Evolutionary conservation across 257 asterid species (phyloP).

Genomic region (Penstemon davidsonii): DNA sequence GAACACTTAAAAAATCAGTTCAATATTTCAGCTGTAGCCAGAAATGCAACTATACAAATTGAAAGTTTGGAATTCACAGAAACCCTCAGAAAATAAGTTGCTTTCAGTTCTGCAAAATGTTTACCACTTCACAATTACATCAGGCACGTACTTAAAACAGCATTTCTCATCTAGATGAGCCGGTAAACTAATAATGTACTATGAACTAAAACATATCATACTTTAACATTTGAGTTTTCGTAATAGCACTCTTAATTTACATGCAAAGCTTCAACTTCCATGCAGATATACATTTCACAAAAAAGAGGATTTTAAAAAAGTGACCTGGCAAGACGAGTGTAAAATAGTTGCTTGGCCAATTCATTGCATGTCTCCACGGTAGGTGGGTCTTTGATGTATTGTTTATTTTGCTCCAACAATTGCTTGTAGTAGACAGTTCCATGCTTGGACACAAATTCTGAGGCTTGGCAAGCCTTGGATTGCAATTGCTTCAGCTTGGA

Average conservation of each 20-base stretch:
- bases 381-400: conserved; percentile 41
- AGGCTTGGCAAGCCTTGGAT: conserved; percentile 40
- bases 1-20: not conserved
- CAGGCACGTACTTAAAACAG: not conserved
- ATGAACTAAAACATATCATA: too few species aligned
- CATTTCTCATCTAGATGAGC: not conserved
- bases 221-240: too few species aligned
- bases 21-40: not conserved
- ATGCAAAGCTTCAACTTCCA: not conserved
- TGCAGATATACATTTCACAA: not conserved
- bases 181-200: too few species aligned
- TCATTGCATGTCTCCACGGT: conserved; percentile 40
- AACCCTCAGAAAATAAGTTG: not conserved
- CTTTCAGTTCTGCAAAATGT: conserved; percentile 1
- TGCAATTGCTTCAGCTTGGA: conserved; percentile 36
- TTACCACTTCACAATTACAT: conserved; percentile 3
- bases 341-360: conserved; percentile 38
- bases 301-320: not conserved
- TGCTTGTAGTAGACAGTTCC: conserved; percentile 38
- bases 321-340: conserved; percentile 50
- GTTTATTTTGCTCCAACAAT: conserved; percentile 43
- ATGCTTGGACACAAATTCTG: conserved; percentile 31
- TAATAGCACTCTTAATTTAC: not conserved
- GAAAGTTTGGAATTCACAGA: not conserved
- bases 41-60: not conserved